A percentile compares a stretch with the other conserved stretches of the same genome.
Evolutionary conservation across 768 basidiomycete genomes (phyloP).

Genomic region (Naematelia aurantialba): DNA sequence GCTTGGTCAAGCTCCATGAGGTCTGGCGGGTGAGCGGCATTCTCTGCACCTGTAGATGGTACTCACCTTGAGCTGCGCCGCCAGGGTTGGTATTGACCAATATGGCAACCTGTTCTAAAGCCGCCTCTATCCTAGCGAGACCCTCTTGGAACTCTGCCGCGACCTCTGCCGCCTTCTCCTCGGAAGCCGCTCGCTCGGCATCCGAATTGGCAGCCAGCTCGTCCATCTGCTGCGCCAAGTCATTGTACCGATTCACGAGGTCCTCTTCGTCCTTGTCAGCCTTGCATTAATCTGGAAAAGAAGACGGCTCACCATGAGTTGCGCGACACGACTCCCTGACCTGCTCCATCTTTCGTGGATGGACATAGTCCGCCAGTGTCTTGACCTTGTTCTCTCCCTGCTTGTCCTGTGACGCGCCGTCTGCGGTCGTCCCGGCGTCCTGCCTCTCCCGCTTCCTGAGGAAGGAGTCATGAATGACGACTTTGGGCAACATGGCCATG

Average conservation of each 20-base stretch:
- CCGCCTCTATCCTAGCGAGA: constrained; percentile 26
- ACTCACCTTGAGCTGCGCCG: constrained; percentile 19
- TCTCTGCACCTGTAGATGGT: constrained; percentile 5
- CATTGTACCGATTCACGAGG: constrained; percentile 29
- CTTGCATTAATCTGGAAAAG: background rate
- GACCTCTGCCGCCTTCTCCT: constrained; percentile 20
- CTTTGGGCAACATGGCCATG: constrained; percentile 32
- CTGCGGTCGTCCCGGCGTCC: constrained; percentile 3
- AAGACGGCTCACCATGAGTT: constrained; percentile 30
- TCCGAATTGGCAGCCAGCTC: constrained; percentile 32
- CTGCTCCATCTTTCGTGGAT: constrained; percentile 42
- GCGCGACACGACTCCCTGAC: constrained; percentile 39
- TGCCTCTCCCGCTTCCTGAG: constrained; percentile 23
- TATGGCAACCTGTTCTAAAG: constrained; percentile 23
- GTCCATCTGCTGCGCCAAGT: constrained; percentile 18
- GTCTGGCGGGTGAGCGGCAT: constrained; percentile 16
- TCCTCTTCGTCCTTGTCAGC: constrained; percentile 20
- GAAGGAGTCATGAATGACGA: constrained; percentile 28
- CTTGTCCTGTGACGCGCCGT: constrained; percentile 3
- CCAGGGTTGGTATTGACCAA: constrained; percentile 18
- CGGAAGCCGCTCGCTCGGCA: constrained; percentile 18
- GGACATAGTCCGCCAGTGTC: constrained; percentile 45
- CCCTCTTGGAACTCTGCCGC: constrained; percentile 30
- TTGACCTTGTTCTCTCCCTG: constrained; percentile 19
- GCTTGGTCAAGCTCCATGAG: constrained; percentile 34